Evolutionary conservation across 257 asterid species (phyloP).

Genomic region (Fraxinus americana): DNA sequence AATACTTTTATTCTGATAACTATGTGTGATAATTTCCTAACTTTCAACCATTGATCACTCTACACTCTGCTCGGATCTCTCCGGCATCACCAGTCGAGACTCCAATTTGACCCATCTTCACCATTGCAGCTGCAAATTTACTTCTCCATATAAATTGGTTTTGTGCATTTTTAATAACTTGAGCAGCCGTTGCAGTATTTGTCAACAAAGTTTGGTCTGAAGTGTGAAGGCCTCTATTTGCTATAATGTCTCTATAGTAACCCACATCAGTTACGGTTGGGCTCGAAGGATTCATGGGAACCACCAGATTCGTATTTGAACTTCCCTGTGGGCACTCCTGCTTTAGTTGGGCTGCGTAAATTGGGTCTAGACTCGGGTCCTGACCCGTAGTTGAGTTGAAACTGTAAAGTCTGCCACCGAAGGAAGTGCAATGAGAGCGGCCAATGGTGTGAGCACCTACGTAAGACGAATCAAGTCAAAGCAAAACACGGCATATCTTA

Average conservation of each 20-base stretch:
- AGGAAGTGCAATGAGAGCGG: conserved; percentile 65
- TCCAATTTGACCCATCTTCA: conserved; percentile 54
- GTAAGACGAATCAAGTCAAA: neutral
- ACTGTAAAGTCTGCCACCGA: conserved; percentile 58
- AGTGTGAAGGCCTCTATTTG: conserved; percentile 42
- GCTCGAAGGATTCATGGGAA: conserved; percentile 56
- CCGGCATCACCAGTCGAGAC: conserved; percentile 55
- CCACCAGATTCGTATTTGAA: conserved; percentile 35
- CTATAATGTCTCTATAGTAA: conserved; percentile 40
- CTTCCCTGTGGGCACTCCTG: conserved; percentile 52
- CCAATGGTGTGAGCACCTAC: conserved; percentile 83
- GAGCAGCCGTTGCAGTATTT: conserved; percentile 25
- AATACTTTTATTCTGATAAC: too few relatives aligned
- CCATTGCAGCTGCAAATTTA: conserved; percentile 55
- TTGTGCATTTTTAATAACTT: conserved; percentile 41
- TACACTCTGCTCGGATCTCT: conserved; percentile 61
- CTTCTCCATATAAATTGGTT: conserved; percentile 34
- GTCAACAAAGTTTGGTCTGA: conserved; percentile 49
- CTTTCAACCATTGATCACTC: conserved; percentile 44
- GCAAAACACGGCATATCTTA: too few relatives aligned
- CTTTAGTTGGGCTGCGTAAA: conserved; percentile 48
- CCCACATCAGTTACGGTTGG: conserved; percentile 33
- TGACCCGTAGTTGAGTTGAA: conserved; percentile 46
- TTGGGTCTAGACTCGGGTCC: conserved; percentile 64
- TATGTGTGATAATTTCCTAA: neutral